Conservation (phyloP, 805 yeast genomes). For the Starmerella bacillaris region DNA sequence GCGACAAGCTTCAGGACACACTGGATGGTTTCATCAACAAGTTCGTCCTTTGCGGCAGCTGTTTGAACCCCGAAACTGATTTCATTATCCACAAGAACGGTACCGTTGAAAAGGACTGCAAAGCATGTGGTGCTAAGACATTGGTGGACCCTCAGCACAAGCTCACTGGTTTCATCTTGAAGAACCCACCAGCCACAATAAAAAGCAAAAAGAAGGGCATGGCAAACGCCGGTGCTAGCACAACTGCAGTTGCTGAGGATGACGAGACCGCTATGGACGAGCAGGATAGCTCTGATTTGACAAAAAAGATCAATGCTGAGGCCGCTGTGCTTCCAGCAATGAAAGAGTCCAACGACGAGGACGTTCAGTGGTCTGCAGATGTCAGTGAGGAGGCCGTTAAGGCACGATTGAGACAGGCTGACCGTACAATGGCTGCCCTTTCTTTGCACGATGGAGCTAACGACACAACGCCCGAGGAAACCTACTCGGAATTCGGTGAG, state of each 20-base stretch:
- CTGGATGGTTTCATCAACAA: slow-evolving; percentile 86
- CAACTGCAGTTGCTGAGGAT: slow-evolving; percentile 17
- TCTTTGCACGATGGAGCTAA: slow-evolving; percentile 19
- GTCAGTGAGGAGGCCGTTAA: slow-evolving; percentile 91
- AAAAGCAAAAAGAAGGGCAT: slow-evolving; percentile 51
- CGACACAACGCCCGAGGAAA: slow-evolving; percentile 28
- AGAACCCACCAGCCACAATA: slow-evolving; percentile 52
- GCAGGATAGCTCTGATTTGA: slow-evolving; percentile 53
- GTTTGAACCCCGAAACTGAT: slow-evolving; percentile 96
- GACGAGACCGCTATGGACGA: slow-evolving; percentile 25
- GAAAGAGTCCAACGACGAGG: slow-evolving; percentile 36
- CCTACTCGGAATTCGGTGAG: slow-evolving; percentile 65
- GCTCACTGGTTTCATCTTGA: slow-evolving; percentile 67
- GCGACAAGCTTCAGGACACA: slow-evolving; percentile 75
- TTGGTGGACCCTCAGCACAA: slow-evolving; percentile 71
- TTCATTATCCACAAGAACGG: slow-evolving; percentile 61
- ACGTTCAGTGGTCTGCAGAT: slow-evolving; percentile 95
- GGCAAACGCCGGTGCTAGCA: slow-evolving; percentile 45
- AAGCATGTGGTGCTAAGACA: slow-evolving; percentile 91
- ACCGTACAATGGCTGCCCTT: slow-evolving; percentile 28
- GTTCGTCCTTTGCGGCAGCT: slow-evolving; percentile 82
- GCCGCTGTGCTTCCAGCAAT: slow-evolving; percentile 51
- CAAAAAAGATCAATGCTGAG: slow-evolving; percentile 67
- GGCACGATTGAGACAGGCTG: slow-evolving; percentile 76
- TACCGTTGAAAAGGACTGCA: slow-evolving; percentile 74